Evolutionary conservation across 805 yeast species (phyloP), one percentile per base, ranked within the genome.

Genomic region (Cephaloascus fragrans): DNA sequence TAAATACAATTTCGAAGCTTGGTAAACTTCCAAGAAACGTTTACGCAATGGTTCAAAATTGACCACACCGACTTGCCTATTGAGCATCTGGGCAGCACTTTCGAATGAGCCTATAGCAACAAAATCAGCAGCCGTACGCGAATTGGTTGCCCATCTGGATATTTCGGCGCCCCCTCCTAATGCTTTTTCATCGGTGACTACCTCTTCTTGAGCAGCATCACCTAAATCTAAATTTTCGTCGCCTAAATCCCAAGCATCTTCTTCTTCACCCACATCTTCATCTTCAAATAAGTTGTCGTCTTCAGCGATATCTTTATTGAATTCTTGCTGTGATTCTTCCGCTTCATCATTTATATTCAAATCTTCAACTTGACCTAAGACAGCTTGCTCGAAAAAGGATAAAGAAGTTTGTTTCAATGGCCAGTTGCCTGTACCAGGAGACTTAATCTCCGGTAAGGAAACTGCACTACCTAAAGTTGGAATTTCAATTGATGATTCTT

Each of bases 81-180:
- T 79, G 51, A 93, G 73, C 55, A 94, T 75, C 52, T 88, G 94
- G 32, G 96, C 93, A 31, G 97, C 99, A 39, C 90, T 83, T 48
- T 88, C 97, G 56, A 90, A 90, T 3, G 94, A 84, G 50, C 99
- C 99, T 2, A 96, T 88, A 2, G 98, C 97, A 52, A 83, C 88
- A 50, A 87, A 85, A 19, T 86, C 87, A 23, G 96, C 97, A 3
- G 97, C 87, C 40, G 89, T 74, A 45, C 82, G 83, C 15, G 96
- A 84, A 60, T 83, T 86, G 47, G 90, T 82, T 23, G 85, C 73
- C 98, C 99, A 94, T 42, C 61, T 60, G 3, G 80, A 80, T 26
- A 78, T 61, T 56, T 89, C 96, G 19, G 74, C 73, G 14, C 70
- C 71, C 42, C 57, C 69, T 44, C 63, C 56, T 18, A 57, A 65